Evolutionary conservation across 768 basidiomycete genomes (phyloP).

Genomic region (Clathrus columnatus): DNA sequence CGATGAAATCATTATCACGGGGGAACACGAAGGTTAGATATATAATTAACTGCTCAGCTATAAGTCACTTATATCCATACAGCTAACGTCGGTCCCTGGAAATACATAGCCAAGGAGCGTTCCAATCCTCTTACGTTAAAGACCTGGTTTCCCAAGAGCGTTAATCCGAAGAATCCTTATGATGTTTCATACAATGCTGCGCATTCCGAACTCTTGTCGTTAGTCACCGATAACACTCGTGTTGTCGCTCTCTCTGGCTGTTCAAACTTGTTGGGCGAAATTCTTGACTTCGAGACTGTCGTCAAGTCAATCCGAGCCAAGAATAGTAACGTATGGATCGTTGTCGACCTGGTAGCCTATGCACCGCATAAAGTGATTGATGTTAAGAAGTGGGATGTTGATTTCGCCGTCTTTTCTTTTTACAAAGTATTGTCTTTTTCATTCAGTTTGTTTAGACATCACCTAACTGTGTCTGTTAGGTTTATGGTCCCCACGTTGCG

Average conservation of each 20-base stretch:
- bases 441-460: not conserved
- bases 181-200: conserved; percentile 46
- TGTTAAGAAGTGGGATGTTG: conserved; percentile 69
- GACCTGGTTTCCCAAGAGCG: conserved; percentile 46
- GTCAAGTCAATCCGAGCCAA: conserved; percentile 41
- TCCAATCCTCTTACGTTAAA: conserved; percentile 39
- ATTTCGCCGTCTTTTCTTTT: conserved; percentile 61
- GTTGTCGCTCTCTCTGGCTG: conserved; percentile 67
- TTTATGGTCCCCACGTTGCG: conserved; percentile 68
- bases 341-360: conserved; percentile 72
- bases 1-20: conserved; percentile 72
- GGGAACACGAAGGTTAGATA: conserved; percentile 64
- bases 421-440: conserved; percentile 54
- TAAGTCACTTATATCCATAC: not conserved
- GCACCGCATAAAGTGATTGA: conserved; percentile 67
- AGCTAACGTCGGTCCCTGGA: conserved; percentile 77
- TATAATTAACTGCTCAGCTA: not conserved
- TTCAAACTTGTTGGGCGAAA: conserved; percentile 66
- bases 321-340: conserved; percentile 48
- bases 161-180: conserved; percentile 53
- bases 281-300: conserved; percentile 52
- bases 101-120: conserved; percentile 53
- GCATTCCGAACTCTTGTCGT: conserved; percentile 40
- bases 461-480: conserved; percentile 27
- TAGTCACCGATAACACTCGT: conserved; percentile 58